phyloP scores from a whole-genome alignment of 352 stramenopile genomes.

The Hyaloperonospora brassicae region DNA sequence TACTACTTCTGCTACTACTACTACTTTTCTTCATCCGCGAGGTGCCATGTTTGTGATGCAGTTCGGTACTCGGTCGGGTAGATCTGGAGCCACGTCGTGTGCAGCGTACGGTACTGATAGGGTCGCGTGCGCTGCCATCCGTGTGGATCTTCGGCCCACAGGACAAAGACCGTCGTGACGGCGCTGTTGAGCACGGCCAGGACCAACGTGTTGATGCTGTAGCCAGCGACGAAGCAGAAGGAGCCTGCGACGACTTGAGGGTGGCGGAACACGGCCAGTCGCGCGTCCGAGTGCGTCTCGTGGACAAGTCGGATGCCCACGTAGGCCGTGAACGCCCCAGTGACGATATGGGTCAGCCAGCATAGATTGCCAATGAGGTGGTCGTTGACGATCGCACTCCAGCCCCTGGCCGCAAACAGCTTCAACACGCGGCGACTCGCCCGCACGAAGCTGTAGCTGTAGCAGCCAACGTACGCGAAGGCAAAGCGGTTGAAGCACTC shows the following conservation, averaged over 20 bases:
- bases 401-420: slow-evolving; percentile 73
- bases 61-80: slow-evolving; percentile 55
- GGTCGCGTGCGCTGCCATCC: slow-evolving; percentile 68
- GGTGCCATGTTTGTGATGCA: too few species aligned
- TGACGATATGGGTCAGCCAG: slow-evolving; percentile 72
- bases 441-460: slow-evolving; percentile 80
- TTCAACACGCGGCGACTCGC: slow-evolving; percentile 71
- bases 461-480: slow-evolving; percentile 82
- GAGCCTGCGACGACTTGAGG: slow-evolving; percentile 56
- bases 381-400: slow-evolving; percentile 86
- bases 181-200: slow-evolving; percentile 73
- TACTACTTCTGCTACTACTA: too few species aligned
- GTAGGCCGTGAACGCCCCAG: slow-evolving; percentile 59
- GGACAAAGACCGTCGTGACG: slow-evolving; percentile 77
- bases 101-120: slow-evolving; percentile 58
- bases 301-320: slow-evolving; percentile 50
- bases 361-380: slow-evolving; percentile 82
- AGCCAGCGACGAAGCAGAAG: slow-evolving; percentile 69
- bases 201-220: slow-evolving; percentile 55
- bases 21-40: too few species aligned
- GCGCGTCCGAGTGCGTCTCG: slow-evolving; percentile 33
- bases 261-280: slow-evolving; percentile 55
- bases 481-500: slow-evolving; percentile 89
- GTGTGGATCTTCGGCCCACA: slow-evolving; percentile 75
- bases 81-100: slow-evolving; percentile 72